phyloP scores from a whole-genome alignment of 345 rosid genomes.

The Psidium friedrichsthalianum region DNA sequence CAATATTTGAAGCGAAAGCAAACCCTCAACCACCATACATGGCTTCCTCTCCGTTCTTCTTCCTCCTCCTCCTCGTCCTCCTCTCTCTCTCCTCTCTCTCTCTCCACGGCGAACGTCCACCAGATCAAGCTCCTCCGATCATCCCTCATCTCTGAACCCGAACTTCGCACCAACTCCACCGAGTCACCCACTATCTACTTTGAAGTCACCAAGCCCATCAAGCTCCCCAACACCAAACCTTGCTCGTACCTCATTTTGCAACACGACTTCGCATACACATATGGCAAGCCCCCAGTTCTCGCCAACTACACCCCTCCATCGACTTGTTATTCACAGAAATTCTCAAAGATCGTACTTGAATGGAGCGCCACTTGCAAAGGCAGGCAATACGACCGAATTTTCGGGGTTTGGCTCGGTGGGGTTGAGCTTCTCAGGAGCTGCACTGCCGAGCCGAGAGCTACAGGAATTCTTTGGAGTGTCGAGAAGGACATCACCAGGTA shows the following conservation, averaged over 20 bases:
- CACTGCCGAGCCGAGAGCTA: slow-evolving; percentile 72
- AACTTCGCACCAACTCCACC: slow-evolving; percentile 1
- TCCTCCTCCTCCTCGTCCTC: slow-evolving; percentile 20
- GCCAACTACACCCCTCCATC: slow-evolving; percentile 64
- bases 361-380: slow-evolving; percentile 76
- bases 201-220: slow-evolving; percentile 69
- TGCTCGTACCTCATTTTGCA: slow-evolving; percentile 48
- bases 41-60: slow-evolving; percentile 26
- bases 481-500: slow-evolving; percentile 81
- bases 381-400: slow-evolving; percentile 75
- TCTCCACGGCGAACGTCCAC: slow-evolving; percentile 20
- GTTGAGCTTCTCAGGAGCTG: slow-evolving; percentile 94
- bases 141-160: slow-evolving; percentile 21
- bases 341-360: slow-evolving; percentile 72
- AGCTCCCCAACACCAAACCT: slow-evolving; percentile 26
- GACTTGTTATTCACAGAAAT: slow-evolving; percentile 29
- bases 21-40: slow-evolving; percentile 11
- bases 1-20: background rate
- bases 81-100: slow-evolving; percentile 14
- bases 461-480: slow-evolving; percentile 74
- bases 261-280: slow-evolving; percentile 67
- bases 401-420: slow-evolving; percentile 83
- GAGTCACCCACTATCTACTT: slow-evolving; percentile 28
- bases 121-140: slow-evolving; percentile 20
- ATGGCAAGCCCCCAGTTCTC: slow-evolving; percentile 56